These are phyloP conservation scores for Sporisorium graminicola DNA, from an alignment of 1,284 basidiomycete species.

Conservation along the genomic window DNA sequence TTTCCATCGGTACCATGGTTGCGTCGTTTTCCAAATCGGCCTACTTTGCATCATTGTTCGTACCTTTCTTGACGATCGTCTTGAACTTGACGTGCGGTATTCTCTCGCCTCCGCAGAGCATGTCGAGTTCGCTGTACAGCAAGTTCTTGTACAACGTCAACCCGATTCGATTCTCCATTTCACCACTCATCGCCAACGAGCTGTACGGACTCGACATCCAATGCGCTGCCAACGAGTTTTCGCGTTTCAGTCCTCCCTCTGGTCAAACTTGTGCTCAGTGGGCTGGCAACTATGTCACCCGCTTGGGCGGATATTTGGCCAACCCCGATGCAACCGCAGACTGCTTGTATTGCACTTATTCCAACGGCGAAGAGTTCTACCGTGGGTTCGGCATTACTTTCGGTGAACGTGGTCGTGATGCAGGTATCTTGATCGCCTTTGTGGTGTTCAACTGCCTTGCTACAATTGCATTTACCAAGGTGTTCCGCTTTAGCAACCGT, in stretches of 20 bases:
- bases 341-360: conserved; percentile 82
- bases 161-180: conserved; percentile 57
- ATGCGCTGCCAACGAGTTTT: conserved; percentile 78
- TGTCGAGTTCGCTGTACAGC: conserved; percentile 52
- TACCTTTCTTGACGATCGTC: conserved; percentile 77
- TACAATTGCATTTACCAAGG: conserved; percentile 51
- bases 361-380: conserved; percentile 79
- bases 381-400: conserved; percentile 79
- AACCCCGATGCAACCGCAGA: conserved; percentile 76
- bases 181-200: conserved; percentile 80
- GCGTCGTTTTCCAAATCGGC: conserved; percentile 72
- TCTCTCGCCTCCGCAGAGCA: conserved; percentile 75
- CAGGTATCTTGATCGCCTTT: conserved; percentile 60
- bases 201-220: conserved; percentile 79
- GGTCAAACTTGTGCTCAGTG: conserved; percentile 80
- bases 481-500: conserved; percentile 54
- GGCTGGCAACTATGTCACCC: conserved; percentile 69
- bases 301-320: conserved; percentile 82
- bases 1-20: conserved; percentile 60
- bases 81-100: conserved; percentile 73
- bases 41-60: conserved; percentile 82
- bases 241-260: conserved; percentile 77
- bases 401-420: conserved; percentile 53
- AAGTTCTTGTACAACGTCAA: conserved; percentile 65
- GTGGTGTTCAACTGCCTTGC: conserved; percentile 52